Conservation (phyloP, 306 rosid genomes). For the Medicago lupulina region DNA sequence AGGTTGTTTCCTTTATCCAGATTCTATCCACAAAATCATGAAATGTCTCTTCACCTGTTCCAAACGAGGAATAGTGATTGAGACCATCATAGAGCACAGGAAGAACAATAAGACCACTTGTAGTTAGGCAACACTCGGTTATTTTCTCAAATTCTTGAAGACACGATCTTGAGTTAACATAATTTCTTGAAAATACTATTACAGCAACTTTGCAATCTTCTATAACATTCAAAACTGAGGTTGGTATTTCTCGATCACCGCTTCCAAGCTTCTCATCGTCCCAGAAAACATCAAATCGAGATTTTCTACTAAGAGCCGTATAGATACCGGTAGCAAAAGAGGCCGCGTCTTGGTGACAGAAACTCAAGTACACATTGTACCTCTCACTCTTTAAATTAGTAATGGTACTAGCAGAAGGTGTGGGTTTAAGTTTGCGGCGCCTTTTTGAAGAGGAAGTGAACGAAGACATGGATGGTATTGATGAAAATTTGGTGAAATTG, state of each 20-base stretch:
- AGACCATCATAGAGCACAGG: slow-evolving; percentile 17
- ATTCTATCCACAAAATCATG: not conserved
- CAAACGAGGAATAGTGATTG: not conserved
- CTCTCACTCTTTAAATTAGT: slow-evolving; percentile 2
- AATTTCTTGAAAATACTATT: not conserved
- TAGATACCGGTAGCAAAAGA: not conserved
- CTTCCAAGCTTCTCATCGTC: not conserved
- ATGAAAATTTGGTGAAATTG: not conserved
- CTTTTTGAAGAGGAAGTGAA: not conserved
- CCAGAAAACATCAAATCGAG: not conserved
- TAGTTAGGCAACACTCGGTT: not conserved
- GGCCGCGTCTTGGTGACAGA: not conserved
- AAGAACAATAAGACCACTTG: not conserved
- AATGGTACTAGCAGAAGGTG: not conserved
- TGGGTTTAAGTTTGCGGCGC: not conserved
- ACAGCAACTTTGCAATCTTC: not conserved
- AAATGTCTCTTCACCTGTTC: slow-evolving; percentile 18
- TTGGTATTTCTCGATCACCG: not conserved
- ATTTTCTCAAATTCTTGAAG: slow-evolving; percentile 10
- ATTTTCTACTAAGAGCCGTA: not conserved
- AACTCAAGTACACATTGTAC: slow-evolving; percentile 17
- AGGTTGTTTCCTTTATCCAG: not conserved
- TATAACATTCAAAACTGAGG: not conserved
- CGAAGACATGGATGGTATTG: not conserved
- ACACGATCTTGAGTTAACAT: slow-evolving; percentile 9